Base-by-base conservation (phyloP, 345 rosid species). In the Sonneratia alba region DNA sequence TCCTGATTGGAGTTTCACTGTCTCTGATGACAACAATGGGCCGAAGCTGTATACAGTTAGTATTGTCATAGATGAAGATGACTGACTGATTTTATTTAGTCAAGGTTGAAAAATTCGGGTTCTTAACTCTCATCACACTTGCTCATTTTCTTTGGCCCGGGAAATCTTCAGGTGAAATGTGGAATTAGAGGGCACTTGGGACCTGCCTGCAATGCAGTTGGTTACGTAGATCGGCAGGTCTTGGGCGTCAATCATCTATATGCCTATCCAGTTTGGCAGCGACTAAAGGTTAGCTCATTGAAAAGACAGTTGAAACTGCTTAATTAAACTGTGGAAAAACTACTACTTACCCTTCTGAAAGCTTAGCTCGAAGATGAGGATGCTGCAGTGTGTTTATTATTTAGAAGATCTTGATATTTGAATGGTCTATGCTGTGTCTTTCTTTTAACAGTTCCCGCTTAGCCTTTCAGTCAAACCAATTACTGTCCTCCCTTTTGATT, bases 111-210 rank as follows among this genome's bases (percentile, higher is more conserved):
- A 7, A 40, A n/a, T n/a, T 40, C 7, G 43, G 43, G 43, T 40
- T 40, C 43, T 40, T 40, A 40, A 40, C 43, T 40, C 43, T 40
- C 43, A 40, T 40, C n/a, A n/a, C 43, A 63, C 56, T 9, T 34
- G 19, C 22, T 66, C 13, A 18, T 7, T 73, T 55, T n/a, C 40
- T 53, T 16, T 53, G 22, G 38, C 22, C 40, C 34, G 24, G n/a
- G 27, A 19, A 18, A 55, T 77, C 66, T n/a, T 57, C 21, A 88
- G 93, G 88, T 88, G 5, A 80, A 80, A 69, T 88, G 91, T 79
- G 91, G 87, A 73, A 88, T 85, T 85, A 82, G 93, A 77, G 90
- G 93, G 32, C 93, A 85, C 76, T 70, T 88, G 22, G 90, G 90
- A 64, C 90, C 93, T 1, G 93, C 87, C 19, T 88, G 90, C 84